Percentiles rank a stretch among this genome's conserved stretches.
phyloP scores from a whole-genome alignment of 1,139 yeast species.

The Kodamaea derodonti region DNA sequence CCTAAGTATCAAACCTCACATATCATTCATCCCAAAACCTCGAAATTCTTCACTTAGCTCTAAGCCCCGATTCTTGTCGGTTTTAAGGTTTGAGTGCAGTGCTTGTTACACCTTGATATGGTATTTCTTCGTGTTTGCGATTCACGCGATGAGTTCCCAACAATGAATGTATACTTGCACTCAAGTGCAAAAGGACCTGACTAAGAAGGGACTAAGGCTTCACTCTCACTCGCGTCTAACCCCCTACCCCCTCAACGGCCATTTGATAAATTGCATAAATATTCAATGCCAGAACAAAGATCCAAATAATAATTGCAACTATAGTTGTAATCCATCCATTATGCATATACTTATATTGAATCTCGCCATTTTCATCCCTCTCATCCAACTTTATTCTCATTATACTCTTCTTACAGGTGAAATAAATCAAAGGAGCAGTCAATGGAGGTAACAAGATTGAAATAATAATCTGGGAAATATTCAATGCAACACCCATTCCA shows the following conservation, averaged over 20 bases:
- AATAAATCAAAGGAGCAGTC: slow-evolving; percentile 70
- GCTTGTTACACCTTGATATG: no score
- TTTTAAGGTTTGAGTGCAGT: no score
- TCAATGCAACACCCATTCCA: slow-evolving; percentile 66
- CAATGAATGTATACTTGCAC: no score
- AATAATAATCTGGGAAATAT: slow-evolving; percentile 70
- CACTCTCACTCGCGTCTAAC: not conserved
- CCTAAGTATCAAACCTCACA: no score
- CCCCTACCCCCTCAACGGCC: slow-evolving; percentile 38
- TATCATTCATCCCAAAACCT: no score
- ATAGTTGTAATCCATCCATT: slow-evolving; percentile 57
- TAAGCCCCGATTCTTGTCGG: no score
- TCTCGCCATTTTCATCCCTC: slow-evolving; percentile 12
- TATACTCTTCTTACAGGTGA: slow-evolving; percentile 57
- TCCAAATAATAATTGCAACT: slow-evolving; percentile 52
- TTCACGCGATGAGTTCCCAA: no score
- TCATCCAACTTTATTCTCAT: slow-evolving; percentile 47
- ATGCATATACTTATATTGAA: slow-evolving; percentile 45
- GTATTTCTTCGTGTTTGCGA: no score
- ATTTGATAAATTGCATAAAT: slow-evolving; percentile 67
- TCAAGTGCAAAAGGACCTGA: no score
- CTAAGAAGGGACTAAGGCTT: no score
- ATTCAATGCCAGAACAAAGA: slow-evolving; percentile 61
- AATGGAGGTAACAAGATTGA: slow-evolving; percentile 70
- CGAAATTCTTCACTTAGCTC: no score